phyloP scores from a whole-genome alignment of 1,284 basidiomycete species.

The Tilletia setariae region DNA sequence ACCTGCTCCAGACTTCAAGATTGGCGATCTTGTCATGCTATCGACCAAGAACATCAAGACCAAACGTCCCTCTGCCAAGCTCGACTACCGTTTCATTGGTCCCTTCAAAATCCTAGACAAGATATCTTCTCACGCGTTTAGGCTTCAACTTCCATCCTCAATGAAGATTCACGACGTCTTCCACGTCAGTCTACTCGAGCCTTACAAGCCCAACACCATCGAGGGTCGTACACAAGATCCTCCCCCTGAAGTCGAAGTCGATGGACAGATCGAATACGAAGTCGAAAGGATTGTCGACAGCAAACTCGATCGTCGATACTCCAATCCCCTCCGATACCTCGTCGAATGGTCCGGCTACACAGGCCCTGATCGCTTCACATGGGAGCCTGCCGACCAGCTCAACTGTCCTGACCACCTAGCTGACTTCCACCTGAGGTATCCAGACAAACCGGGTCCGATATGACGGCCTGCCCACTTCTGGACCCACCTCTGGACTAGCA shows the following conservation, averaged over 20 bases:
- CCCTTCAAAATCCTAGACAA: slow-evolving; percentile 15
- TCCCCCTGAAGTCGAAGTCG: neutral
- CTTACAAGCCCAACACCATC: slow-evolving; percentile 13
- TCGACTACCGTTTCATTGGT: slow-evolving; percentile 19
- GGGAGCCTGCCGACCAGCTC: slow-evolving; percentile 9
- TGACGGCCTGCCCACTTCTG: neutral
- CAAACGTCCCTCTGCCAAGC: neutral
- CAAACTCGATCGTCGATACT: too few species aligned
- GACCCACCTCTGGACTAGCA: neutral
- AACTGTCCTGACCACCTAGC: slow-evolving; percentile 3
- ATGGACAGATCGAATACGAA: slow-evolving; percentile 5
- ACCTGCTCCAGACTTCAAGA: slow-evolving; percentile 1
- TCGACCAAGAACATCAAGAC: too few species aligned
- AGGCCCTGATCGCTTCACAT: slow-evolving; percentile 9
- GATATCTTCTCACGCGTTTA: neutral
- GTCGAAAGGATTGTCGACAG: slow-evolving; percentile 15
- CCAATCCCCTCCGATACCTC: too few species aligned
- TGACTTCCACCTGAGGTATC: slow-evolving; percentile 3
- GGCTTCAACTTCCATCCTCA: slow-evolving; percentile 5
- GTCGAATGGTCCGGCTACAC: too few species aligned
- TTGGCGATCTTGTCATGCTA: too few species aligned
- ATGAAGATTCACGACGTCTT: too few species aligned
- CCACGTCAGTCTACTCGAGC: too few species aligned
- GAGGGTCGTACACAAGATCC: neutral
- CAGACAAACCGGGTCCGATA: slow-evolving; percentile 2